These are phyloP conservation scores for Stylonectria norvegica DNA, from an alignment of 2,329 filamentous ascomycete species.

Conservation along the genomic window DNA sequence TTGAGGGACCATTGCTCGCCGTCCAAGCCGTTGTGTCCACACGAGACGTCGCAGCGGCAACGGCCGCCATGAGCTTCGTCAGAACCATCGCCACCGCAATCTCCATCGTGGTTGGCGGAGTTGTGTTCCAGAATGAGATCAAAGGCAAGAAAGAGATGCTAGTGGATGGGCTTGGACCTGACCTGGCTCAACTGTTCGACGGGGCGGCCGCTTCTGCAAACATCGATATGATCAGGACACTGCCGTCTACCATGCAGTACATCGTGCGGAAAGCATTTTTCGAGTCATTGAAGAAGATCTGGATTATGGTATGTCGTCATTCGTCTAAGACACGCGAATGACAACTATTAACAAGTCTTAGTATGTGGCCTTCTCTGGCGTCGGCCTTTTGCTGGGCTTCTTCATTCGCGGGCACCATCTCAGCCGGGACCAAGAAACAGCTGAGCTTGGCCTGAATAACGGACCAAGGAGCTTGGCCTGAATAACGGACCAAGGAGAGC, in stretches of 20 bases:
- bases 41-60: conserved; percentile 60
- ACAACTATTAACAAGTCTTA: conserved; percentile 5
- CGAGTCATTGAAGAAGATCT: conserved; percentile 22
- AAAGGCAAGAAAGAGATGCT: conserved; percentile 45
- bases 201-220: conserved; percentile 56
- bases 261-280: conserved; percentile 26
- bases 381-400: conserved; percentile 16
- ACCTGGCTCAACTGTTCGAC: conserved; percentile 46
- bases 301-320: conserved; percentile 26
- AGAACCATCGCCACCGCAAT: conserved; percentile 61
- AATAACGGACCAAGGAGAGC: not conserved
- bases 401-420: conserved; percentile 22
- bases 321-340: too few relatives aligned
- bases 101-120: conserved; percentile 65
- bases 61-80: conserved; percentile 59
- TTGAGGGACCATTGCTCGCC: conserved; percentile 60
- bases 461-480: not conserved
- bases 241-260: conserved; percentile 17
- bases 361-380: conserved; percentile 19
- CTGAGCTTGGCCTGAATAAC: conserved; percentile 15
- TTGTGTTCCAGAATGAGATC: conserved; percentile 70
- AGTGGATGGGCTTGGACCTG: conserved; percentile 42
- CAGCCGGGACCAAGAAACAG: conserved; percentile 20
- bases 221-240: conserved; percentile 44
- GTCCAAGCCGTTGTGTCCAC: conserved; percentile 60